These are phyloP conservation scores for Sporothrix luriei DNA, from an alignment of 2,329 filamentous ascomycete species.

Conservation along the genomic window DNA sequence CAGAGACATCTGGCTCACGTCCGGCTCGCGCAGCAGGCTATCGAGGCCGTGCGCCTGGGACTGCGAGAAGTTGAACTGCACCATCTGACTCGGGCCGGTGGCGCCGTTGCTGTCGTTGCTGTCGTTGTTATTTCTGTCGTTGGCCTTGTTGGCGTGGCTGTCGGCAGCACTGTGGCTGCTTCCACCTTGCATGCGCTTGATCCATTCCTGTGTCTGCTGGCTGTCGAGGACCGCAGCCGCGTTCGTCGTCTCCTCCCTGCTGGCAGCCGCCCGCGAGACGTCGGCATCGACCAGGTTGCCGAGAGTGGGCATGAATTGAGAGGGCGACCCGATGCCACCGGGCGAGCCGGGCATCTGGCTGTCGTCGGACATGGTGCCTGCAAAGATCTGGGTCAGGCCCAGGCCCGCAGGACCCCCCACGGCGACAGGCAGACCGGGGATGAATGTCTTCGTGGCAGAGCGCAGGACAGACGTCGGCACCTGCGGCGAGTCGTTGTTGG, in stretches of 20 bases:
- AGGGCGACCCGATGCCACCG: conserved; percentile 44
- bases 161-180: conserved; percentile 23
- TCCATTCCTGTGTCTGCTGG: conserved; percentile 47
- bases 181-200: conserved; percentile 33
- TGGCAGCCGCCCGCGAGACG: conserved; percentile 56
- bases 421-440: conserved; percentile 66
- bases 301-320: conserved; percentile 59
- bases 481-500: conserved; percentile 54
- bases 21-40: conserved; percentile 54
- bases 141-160: neutral
- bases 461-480: conserved; percentile 66
- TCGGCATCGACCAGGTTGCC: conserved; percentile 61
- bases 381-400: conserved; percentile 86
- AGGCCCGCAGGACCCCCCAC: conserved; percentile 61
- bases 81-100: conserved; percentile 42
- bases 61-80: conserved; percentile 62
- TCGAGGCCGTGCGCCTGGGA: conserved; percentile 63
- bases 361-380: conserved; percentile 75
- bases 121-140: conserved; percentile 24
- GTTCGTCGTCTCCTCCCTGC: conserved; percentile 49
- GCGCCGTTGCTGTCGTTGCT: conserved; percentile 27
- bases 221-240: conserved; percentile 58
- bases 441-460: conserved; percentile 69
- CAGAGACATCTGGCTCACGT: conserved; percentile 65
- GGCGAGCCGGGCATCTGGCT: conserved; percentile 47